These are phyloP conservation scores for Trichoderma gracile DNA, from an alignment of 2,329 filamentous ascomycete genomes.

Conservation along the genomic window DNA sequence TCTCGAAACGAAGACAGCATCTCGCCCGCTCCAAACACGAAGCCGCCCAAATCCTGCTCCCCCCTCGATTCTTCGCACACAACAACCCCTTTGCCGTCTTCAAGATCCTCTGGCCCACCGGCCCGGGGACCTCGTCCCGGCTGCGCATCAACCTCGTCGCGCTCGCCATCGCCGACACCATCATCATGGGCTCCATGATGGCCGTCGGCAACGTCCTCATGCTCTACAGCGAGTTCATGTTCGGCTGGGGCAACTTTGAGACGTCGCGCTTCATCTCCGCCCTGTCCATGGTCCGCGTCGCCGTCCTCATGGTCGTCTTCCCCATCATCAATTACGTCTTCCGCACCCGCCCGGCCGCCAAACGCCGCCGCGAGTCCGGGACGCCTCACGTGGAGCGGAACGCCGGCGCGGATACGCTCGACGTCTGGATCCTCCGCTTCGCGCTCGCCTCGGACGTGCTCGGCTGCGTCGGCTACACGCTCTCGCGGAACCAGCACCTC, in stretches of 20 bases:
- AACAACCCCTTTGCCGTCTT: slow-evolving; percentile 82
- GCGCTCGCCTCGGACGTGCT: slow-evolving; percentile 75
- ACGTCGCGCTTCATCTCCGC: slow-evolving; percentile 78
- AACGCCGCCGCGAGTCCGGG: slow-evolving; percentile 42
- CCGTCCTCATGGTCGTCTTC: slow-evolving; percentile 72
- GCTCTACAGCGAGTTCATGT: slow-evolving; percentile 78
- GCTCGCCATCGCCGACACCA: slow-evolving; percentile 76
- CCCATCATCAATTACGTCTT: slow-evolving; percentile 76
- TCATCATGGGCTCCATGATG: slow-evolving; percentile 79
- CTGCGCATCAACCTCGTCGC: slow-evolving; percentile 81
- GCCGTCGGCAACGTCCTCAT: slow-evolving; percentile 79
- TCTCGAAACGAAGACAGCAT: slow-evolving; percentile 71
- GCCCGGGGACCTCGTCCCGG: slow-evolving; percentile 56
- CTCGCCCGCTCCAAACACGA: slow-evolving; percentile 58
- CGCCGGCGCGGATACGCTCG: slow-evolving; percentile 72
- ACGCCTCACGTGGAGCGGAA: slow-evolving; percentile 49
- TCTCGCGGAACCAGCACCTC: slow-evolving; percentile 60
- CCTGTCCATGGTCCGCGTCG: slow-evolving; percentile 74
- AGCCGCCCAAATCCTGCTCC: slow-evolving; percentile 41
- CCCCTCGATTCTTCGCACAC: slow-evolving; percentile 42
- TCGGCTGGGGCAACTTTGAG: slow-evolving; percentile 80
- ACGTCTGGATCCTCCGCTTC: slow-evolving; percentile 73
- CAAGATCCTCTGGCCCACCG: slow-evolving; percentile 72
- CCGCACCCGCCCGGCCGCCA: slow-evolving; percentile 55
- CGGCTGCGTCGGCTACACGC: slow-evolving; percentile 73